A percentile compares a stretch with the other conserved stretches of the same genome.
These are phyloP conservation scores for Rhynchospora breviuscula DNA, from an alignment of 176 grass and related monocot genomes.

Conservation along the genomic window DNA sequence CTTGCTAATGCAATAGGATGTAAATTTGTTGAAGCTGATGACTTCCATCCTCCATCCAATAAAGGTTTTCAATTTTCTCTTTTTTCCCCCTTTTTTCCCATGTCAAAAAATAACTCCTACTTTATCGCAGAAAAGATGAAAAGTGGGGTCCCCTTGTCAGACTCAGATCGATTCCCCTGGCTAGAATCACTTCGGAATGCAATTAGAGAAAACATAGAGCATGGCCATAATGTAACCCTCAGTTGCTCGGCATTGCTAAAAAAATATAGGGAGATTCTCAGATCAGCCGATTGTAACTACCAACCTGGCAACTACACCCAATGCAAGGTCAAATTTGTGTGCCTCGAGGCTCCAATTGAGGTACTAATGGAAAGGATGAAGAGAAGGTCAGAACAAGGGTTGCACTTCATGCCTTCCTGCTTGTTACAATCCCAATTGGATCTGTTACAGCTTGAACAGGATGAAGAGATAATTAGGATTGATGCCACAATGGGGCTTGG, in stretches of 20 bases:
- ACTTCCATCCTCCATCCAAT: conserved; percentile 71
- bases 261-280: conserved; percentile 68
- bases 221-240: conserved; percentile 35
- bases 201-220: conserved; percentile 33
- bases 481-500: conserved; percentile 27
- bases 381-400: conserved; percentile 37
- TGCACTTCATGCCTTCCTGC: conserved; percentile 75
- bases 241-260: conserved; percentile 74
- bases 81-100: neutral
- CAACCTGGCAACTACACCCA: conserved; percentile 14
- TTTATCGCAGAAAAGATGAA: conserved; percentile 67
- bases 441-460: conserved; percentile 49
- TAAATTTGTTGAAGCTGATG: conserved; percentile 82
- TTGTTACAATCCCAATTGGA: conserved; percentile 73
- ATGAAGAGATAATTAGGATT: conserved; percentile 41
- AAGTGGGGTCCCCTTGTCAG: conserved; percentile 45
- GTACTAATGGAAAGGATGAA: conserved; percentile 49
- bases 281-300: conserved; percentile 38
- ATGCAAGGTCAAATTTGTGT: conserved; percentile 76
- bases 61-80: conserved; percentile 42
- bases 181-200: conserved; percentile 38
- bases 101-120: too few species aligned
- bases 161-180: conserved; percentile 62
- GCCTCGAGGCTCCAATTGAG: conserved; percentile 55
- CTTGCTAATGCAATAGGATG: conserved; percentile 48